Percentiles rank a stretch among this genome's conserved stretches.
Conservation (phyloP, 2,329 filamentous ascomycete species). For the Helicocarpus griseus region DNA sequence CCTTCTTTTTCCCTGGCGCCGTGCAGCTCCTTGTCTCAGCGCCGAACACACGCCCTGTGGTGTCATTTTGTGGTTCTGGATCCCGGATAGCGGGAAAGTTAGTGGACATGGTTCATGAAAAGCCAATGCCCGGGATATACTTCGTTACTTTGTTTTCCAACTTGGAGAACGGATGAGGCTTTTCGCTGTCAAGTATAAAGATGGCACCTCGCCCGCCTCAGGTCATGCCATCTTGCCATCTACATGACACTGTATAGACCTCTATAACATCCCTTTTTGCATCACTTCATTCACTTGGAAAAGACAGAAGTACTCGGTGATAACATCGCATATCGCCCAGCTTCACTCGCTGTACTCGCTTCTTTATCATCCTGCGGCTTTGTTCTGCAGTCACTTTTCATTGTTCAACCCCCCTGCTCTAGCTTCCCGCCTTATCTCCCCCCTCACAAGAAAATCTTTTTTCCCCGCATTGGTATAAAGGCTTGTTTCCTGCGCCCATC, state of each 20-base stretch:
- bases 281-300: too few relatives aligned
- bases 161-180: too few relatives aligned
- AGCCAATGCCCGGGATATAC: background rate
- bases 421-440: background rate
- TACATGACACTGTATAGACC: too few relatives aligned
- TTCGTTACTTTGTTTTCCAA: background rate
- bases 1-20: background rate
- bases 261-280: too few relatives aligned
- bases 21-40: background rate
- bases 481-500: background rate
- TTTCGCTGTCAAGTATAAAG: background rate
- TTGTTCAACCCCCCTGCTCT: background rate
- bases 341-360: background rate
- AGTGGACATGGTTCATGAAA: background rate
- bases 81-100: background rate
- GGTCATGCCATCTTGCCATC: background rate
- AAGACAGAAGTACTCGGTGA: too few relatives aligned
- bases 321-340: background rate
- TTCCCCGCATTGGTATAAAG: background rate
- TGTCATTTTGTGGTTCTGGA: background rate
- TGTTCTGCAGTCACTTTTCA: background rate
- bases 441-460: too few relatives aligned
- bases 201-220: background rate
- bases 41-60: background rate
- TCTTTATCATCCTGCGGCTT: background rate